phyloP scores from a whole-genome alignment of 257 asterid species.

The Gardenia jasminoides region DNA sequence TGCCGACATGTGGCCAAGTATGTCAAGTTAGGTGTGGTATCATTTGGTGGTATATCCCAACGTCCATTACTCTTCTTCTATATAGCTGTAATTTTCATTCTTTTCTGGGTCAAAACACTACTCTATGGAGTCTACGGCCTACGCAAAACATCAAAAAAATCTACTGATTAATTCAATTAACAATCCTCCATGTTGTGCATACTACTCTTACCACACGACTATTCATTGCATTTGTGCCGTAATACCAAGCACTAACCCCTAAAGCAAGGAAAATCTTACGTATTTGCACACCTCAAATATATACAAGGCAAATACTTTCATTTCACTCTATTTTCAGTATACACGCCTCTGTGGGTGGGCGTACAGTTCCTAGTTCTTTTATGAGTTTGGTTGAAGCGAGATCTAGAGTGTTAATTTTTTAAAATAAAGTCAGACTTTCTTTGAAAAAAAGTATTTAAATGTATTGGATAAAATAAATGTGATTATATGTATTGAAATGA shows the following conservation, averaged over 20 bases:
- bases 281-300: background rate
- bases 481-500: too few species aligned
- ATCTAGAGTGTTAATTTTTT: too few species aligned
- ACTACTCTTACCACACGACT: too few species aligned
- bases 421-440: too few species aligned
- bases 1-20: slow-evolving; percentile 1
- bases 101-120: background rate
- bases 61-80: background rate
- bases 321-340: background rate
- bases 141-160: background rate
- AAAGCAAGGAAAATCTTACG: background rate
- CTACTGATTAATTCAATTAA: background rate
- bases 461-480: too few species aligned
- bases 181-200: too few species aligned
- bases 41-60: background rate
- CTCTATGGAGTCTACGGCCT: background rate
- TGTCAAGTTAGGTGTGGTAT: background rate
- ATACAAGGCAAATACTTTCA: background rate
- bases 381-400: too few species aligned
- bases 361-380: background rate
- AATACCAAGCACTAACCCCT: too few species aligned
- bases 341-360: background rate
- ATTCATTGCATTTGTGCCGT: too few species aligned
- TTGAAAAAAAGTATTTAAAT: too few species aligned
- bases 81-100: background rate